Evolutionary conservation across 2,329 filamentous ascomycete species (phyloP).

Genomic region (Chrysoporthe austroafricana): DNA sequence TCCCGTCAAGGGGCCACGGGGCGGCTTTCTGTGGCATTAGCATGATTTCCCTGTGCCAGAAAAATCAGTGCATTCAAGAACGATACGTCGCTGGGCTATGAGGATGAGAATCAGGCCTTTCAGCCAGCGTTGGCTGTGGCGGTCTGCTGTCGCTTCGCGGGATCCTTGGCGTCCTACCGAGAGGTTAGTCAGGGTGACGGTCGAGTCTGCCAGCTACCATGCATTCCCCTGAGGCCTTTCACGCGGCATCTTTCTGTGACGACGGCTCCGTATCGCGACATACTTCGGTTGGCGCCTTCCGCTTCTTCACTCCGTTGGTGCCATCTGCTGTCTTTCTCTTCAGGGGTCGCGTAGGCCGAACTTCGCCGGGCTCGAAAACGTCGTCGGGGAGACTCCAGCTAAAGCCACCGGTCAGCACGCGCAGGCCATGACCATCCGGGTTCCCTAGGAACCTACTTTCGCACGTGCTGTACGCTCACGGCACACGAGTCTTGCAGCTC

Average conservation of each 20-base stretch:
- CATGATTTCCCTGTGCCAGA: slow-evolving; percentile 25
- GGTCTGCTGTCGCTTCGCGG: slow-evolving; percentile 31
- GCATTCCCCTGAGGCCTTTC: background rate
- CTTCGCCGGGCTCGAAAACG: slow-evolving; percentile 82
- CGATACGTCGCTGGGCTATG: slow-evolving; percentile 6
- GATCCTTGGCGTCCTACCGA: slow-evolving; percentile 23
- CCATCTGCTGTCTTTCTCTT: slow-evolving; percentile 53
- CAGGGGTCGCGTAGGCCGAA: slow-evolving; percentile 62
- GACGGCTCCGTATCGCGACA: slow-evolving; percentile 23
- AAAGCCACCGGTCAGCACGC: slow-evolving; percentile 30
- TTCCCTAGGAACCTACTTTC: slow-evolving; percentile 66
- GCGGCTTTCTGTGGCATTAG: slow-evolving; percentile 14
- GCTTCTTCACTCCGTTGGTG: slow-evolving; percentile 52
- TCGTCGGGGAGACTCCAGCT: slow-evolving; percentile 90
- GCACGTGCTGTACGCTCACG: slow-evolving; percentile 79
- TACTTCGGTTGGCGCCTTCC: slow-evolving; percentile 51
- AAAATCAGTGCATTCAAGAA: slow-evolving; percentile 27
- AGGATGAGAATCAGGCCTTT: slow-evolving; percentile 23
- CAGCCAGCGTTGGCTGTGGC: slow-evolving; percentile 37
- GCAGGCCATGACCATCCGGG: background rate
- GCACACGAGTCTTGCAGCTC: slow-evolving; percentile 57
- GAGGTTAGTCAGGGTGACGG: slow-evolving; percentile 27
- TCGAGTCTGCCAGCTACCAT: background rate
- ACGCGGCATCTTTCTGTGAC: slow-evolving; percentile 15
- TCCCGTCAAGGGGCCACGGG: background rate